Base-by-base conservation (phyloP, 306 rosid species). In the Fragaria vesca region DNA sequence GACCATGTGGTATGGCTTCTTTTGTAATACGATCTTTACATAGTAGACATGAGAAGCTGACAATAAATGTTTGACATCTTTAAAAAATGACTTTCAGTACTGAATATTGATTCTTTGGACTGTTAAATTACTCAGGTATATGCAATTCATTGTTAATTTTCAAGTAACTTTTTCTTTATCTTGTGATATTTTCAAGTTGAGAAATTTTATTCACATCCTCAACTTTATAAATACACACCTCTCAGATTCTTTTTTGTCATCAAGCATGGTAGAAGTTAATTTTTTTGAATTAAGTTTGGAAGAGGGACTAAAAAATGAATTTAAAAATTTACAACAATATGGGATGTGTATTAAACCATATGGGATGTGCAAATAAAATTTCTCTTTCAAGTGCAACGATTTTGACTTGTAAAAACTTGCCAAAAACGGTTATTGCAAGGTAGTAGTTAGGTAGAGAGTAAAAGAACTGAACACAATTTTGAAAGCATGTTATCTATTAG, bases 1-100 rank as follows among this genome's bases (percentile, higher is more conserved):
- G 98, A 94, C 80, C 77, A 77, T 82, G 98, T 94, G 98, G 97
- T 94, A 90, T 48, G 81, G n/a, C 48, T 76, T 38, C 10, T 78
- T 72, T 73, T 71, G 48, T 51, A 70, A 38, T 68, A 61, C 43
- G 4, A 21, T 46, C 60, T 65, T 45, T 26, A 4, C 26, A 10
- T 5, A 51, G 38, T 69, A 7, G 30, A 57, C 63, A 24, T 3
- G 15, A 3, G 65, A n/a, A 58, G 65, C 34, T 10, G 65, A 21
- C 12, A 9, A 4, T 58, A 58, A 2, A 58, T 21, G 36, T 60
- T 60, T 60, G 66, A 60, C 66, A 60, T 11, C 2, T 24, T 26
- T 60, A n/a, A 17, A 32, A 32, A 32, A 32, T 32, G 34, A 32
- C 4, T 50, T 52, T 51, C 45, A 5, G 58, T 52, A 52, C 58